Conservation (phyloP, 176 grass and related monocot species). For the Oryza meyeriana region DNA sequence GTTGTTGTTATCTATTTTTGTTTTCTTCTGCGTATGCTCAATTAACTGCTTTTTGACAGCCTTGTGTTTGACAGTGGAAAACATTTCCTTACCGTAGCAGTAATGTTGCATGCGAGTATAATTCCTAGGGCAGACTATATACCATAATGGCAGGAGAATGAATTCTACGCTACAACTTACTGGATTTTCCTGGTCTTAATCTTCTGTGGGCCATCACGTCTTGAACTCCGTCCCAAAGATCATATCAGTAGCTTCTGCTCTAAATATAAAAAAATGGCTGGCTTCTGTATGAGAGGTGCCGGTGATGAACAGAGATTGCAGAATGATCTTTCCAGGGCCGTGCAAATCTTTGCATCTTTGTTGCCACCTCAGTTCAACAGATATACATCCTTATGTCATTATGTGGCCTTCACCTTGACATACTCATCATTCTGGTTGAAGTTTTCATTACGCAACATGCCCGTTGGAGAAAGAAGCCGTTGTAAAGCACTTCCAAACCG, state of each 20-base stretch:
- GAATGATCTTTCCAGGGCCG: not conserved
- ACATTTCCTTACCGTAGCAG: not conserved
- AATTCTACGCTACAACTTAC: not conserved
- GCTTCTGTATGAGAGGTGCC: not conserved
- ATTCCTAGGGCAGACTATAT: not conserved
- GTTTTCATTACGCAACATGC: constrained; percentile 70
- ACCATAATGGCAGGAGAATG: not conserved
- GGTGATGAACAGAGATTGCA: not conserved
- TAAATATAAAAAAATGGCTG: not conserved
- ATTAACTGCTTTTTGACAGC: not conserved
- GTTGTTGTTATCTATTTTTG: too few relatives aligned
- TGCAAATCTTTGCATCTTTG: not conserved
- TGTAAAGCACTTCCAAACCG: constrained; percentile 74
- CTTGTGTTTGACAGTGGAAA: not conserved
- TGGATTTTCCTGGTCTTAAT: not conserved
- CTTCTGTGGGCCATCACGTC: not conserved
- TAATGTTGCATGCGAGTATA: not conserved
- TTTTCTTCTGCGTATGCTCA: too few relatives aligned
- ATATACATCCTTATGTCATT: not conserved
- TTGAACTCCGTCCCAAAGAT: not conserved
- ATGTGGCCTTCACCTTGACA: constrained; percentile 50
- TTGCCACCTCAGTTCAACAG: not conserved
- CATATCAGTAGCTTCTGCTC: not conserved
- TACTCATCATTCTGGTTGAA: constrained; percentile 53
- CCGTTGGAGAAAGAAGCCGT: constrained; percentile 61